A percentile compares a stretch with the other conserved stretches of the same genome.
Conservation (phyloP, 2,329 filamentous ascomycete genomes). For the Epichloe coenophiala region DNA sequence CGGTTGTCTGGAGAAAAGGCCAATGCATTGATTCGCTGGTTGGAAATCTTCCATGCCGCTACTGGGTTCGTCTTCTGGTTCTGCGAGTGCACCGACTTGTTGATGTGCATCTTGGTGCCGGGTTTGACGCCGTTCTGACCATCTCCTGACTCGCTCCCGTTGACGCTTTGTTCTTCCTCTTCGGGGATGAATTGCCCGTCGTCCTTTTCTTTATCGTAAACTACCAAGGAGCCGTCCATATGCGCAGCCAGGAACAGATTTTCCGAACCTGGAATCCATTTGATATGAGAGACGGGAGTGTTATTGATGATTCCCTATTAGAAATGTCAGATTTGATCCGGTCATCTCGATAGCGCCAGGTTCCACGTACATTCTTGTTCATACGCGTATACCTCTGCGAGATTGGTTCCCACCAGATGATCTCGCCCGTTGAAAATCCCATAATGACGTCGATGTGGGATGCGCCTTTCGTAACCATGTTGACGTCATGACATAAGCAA, state of each 20-base stretch:
- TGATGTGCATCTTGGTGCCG: slow-evolving; percentile 49
- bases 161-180: slow-evolving; percentile 50
- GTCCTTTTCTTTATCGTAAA: slow-evolving; percentile 97
- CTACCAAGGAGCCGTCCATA: slow-evolving; percentile 78
- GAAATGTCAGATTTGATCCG: slow-evolving; percentile 1
- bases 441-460: slow-evolving; percentile 83
- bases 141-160: slow-evolving; percentile 35
- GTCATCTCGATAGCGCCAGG: not conserved
- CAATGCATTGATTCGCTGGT: slow-evolving; percentile 80
- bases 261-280: slow-evolving; percentile 90
- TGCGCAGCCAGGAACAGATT: slow-evolving; percentile 86
- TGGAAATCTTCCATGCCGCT: slow-evolving; percentile 82
- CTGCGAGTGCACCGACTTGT: slow-evolving; percentile 85
- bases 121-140: slow-evolving; percentile 18
- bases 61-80: slow-evolving; percentile 92
- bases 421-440: slow-evolving; percentile 91
- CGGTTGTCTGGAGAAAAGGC: slow-evolving; percentile 82
- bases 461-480: slow-evolving; percentile 63
- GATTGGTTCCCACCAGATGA: slow-evolving; percentile 97
- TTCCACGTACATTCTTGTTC: slow-evolving; percentile 69
- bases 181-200: slow-evolving; percentile 69
- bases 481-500: slow-evolving; percentile 87
- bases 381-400: slow-evolving; percentile 89
- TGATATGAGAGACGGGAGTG: slow-evolving; percentile 73
- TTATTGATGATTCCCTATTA: slow-evolving; percentile 71